Base-by-base conservation (phyloP, 176 grass and related monocot species). In the Triticum timopheevii region DNA sequence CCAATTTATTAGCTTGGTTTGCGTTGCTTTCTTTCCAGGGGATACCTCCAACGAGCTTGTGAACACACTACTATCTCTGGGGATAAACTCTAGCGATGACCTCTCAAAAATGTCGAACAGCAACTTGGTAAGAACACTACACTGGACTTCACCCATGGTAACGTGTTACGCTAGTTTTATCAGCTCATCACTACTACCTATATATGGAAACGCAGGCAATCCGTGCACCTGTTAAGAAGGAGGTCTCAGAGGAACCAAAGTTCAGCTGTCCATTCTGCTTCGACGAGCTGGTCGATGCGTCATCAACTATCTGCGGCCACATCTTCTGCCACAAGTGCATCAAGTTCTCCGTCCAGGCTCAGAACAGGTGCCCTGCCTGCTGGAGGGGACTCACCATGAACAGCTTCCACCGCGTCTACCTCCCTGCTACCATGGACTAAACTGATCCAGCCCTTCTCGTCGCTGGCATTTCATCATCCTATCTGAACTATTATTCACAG, bases 291-390 rank as follows among this genome's bases (percentile, higher is more conserved):
- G 73, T 84, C 0, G 69, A 99, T 44, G 40, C 97, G 3, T 87
- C 97, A 0, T 96, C 94, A 19, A 99, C 97, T 23, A 78, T 81
- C 17, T 99, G 97, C 7, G 97, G 97, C 13, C 97, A 99, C 87
- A 91, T 99, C 82, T 99, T 99, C 83, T 99, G 97, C 65, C n/a
- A 83, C 7, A 28, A 49, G 27, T 99, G 97, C 85, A 98, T 96
- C 76, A 78, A 78, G 66, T 17, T 76, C 10, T 69, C 90, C 45
- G 76, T 96, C 77, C 25, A 76, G 80, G 71, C 36, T 45, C 90
- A 91, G 52, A 93, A 88, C 50, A 94, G 90, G 54, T 98, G 94
- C 85, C 97, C 97, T 62, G 86, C 88, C 59, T 99, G 94, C 84
- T 69, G 90, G n/a, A 89, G 12, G 89, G 89, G 52, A 50, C 88